A percentile compares a stretch with the other conserved stretches of the same genome.
phyloP scores from a whole-genome alignment of 805 yeast genomes.

The Wickerhamomyces xylosicus region DNA sequence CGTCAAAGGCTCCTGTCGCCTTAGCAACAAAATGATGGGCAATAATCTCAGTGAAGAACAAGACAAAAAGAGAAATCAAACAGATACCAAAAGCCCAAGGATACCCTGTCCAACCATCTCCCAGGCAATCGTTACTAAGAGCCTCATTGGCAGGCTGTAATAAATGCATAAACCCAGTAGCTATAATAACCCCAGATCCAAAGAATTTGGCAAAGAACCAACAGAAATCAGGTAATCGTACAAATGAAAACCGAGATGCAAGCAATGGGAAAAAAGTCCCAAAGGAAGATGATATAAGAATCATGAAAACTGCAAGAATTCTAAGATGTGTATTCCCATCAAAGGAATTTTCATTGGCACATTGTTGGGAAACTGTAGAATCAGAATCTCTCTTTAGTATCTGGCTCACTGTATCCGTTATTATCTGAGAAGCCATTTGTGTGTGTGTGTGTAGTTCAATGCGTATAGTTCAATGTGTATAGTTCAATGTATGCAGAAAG shows the following conservation, averaged over 20 bases:
- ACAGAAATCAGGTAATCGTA: conserved; percentile 49
- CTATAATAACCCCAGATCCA: conserved; percentile 78
- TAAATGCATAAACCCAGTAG: conserved; percentile 73
- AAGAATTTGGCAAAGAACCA: conserved; percentile 65
- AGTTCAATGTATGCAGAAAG: too few relatives aligned
- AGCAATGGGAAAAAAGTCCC: conserved; percentile 57
- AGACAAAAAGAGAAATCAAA: conserved; percentile 31
- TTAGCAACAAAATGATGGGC: conserved; percentile 32
- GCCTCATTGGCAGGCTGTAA: conserved; percentile 59
- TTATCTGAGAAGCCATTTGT: too few relatives aligned
- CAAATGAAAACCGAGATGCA: conserved; percentile 46
- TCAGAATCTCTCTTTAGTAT: conserved; percentile 10
- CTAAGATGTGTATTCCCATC: conserved; percentile 31
- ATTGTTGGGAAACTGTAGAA: conserved; percentile 21
- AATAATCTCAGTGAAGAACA: conserved; percentile 39
- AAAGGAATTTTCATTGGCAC: conserved; percentile 33
- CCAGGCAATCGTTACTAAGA: conserved; percentile 47
- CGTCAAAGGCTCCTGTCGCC: conserved; percentile 17
- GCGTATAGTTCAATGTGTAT: too few relatives aligned
- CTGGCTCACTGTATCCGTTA: too few relatives aligned
- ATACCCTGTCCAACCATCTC: conserved; percentile 43
- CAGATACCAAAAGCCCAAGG: conserved; percentile 51
- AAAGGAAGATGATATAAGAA: conserved; percentile 43
- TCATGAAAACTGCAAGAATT: conserved; percentile 54
- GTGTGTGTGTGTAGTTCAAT: too few relatives aligned